These are phyloP conservation scores for Caloboletus firmus DNA, from an alignment of 1,284 basidiomycete species.

Conservation along the genomic window DNA sequence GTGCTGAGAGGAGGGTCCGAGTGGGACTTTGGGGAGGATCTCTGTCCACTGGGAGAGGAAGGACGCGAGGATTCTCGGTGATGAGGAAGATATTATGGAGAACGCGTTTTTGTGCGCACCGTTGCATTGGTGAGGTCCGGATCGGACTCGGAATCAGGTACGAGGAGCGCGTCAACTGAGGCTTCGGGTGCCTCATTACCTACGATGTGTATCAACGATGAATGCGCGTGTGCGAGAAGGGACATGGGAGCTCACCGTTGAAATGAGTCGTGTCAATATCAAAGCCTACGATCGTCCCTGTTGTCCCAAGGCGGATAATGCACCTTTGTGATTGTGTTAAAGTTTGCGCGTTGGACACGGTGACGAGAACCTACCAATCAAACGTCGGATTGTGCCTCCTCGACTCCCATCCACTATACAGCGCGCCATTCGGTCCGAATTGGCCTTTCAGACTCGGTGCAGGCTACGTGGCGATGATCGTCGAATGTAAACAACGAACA, in stretches of 20 bases:
- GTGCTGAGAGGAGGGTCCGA: constrained; percentile 85
- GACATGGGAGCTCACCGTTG: constrained; percentile 56
- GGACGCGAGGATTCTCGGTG: too few species aligned
- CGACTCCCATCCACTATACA: constrained; percentile 95
- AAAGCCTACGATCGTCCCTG: constrained; percentile 79
- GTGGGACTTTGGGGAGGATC: constrained; percentile 69
- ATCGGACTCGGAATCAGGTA: constrained; percentile 42
- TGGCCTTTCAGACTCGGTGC: constrained; percentile 85
- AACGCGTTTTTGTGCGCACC: constrained; percentile 40
- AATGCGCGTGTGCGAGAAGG: not conserved
- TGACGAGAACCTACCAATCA: constrained; percentile 71
- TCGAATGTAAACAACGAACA: not conserved
- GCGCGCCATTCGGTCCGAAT: constrained; percentile 93
- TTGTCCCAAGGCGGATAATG: constrained; percentile 85
- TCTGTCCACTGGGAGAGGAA: constrained; percentile 69
- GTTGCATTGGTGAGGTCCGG: constrained; percentile 48
- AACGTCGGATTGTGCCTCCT: constrained; percentile 84
- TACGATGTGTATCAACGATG: constrained; percentile 26
- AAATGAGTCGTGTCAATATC: constrained; percentile 97
- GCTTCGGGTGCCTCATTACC: constrained; percentile 89
- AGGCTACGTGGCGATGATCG: constrained; percentile 47
- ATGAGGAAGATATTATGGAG: not conserved
- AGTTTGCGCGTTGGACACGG: not conserved
- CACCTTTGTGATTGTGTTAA: constrained; percentile 58
- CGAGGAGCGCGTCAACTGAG: constrained; percentile 68